These are phyloP conservation scores for Streptanthus diversifolius DNA, from an alignment of 345 rosid species.

Conservation along the genomic window DNA sequence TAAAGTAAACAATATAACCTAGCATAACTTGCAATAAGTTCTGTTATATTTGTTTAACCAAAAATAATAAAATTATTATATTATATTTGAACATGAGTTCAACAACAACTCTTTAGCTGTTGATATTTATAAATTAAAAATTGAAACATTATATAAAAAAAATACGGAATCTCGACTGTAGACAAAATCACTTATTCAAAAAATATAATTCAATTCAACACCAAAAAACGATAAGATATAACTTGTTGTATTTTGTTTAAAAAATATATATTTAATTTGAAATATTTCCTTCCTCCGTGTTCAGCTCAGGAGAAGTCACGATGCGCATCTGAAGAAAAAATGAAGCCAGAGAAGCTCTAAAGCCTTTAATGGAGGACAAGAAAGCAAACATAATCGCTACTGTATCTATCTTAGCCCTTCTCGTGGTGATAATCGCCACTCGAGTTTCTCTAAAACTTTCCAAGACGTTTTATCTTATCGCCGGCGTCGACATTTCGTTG, in stretches of 20 bases:
- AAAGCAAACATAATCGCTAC: conserved; percentile 47
- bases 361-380: conserved; percentile 67
- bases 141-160: neutral
- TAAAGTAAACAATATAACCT: too few relatives aligned
- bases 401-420: conserved; percentile 28
- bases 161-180: neutral
- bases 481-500: conserved; percentile 56
- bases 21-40: too few relatives aligned
- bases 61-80: neutral
- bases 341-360: conserved; percentile 20
- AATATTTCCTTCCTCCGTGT: neutral
- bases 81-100: neutral
- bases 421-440: conserved; percentile 42
- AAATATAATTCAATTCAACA: neutral
- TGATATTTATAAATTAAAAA: neutral
- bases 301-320: neutral
- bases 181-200: neutral
- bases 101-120: neutral
- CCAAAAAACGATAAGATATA: neutral
- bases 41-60: neutral
- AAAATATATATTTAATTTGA: neutral
- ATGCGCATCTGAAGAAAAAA: conserved; percentile 7
- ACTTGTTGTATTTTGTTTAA: neutral
- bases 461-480: conserved; percentile 55
- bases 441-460: conserved; percentile 55